Evolutionary conservation across 257 asterid genomes (phyloP).

Genomic region (Petunia secreta): DNA sequence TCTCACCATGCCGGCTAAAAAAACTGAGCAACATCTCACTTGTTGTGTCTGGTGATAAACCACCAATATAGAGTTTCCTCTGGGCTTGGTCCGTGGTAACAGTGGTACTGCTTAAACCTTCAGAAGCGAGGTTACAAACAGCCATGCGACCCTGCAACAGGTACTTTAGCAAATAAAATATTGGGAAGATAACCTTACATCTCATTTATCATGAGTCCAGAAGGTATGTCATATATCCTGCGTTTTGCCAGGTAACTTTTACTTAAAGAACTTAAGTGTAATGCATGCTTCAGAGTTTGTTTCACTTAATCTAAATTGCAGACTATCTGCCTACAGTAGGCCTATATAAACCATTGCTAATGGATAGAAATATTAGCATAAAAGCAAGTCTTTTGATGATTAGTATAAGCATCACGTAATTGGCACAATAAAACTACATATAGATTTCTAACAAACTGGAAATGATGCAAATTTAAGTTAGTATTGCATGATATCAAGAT

Average conservation of each 20-base stretch:
- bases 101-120: slow-evolving; percentile 49
- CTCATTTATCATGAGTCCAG: background rate
- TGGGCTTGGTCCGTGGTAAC: slow-evolving; percentile 65
- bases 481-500: background rate
- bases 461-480: background rate
- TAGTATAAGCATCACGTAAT: background rate
- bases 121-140: slow-evolving; percentile 82
- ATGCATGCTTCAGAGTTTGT: background rate
- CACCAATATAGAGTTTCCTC: slow-evolving; percentile 79
- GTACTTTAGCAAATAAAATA: slow-evolving; percentile 24
- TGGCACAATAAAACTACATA: background rate
- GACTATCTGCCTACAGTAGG: background rate
- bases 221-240: background rate
- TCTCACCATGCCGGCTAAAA: slow-evolving; percentile 67
- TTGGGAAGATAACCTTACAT: background rate
- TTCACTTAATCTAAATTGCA: background rate
- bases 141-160: slow-evolving; percentile 84
- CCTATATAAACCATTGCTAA: background rate
- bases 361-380: background rate
- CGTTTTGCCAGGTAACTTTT: background rate
- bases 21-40: slow-evolving; percentile 72
- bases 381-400: background rate
- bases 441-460: background rate
- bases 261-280: background rate
- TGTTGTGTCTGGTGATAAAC: slow-evolving; percentile 78